phyloP scores from a whole-genome alignment of 768 basidiomycete genomes.

The Chalciporus pseudorubinellus region DNA sequence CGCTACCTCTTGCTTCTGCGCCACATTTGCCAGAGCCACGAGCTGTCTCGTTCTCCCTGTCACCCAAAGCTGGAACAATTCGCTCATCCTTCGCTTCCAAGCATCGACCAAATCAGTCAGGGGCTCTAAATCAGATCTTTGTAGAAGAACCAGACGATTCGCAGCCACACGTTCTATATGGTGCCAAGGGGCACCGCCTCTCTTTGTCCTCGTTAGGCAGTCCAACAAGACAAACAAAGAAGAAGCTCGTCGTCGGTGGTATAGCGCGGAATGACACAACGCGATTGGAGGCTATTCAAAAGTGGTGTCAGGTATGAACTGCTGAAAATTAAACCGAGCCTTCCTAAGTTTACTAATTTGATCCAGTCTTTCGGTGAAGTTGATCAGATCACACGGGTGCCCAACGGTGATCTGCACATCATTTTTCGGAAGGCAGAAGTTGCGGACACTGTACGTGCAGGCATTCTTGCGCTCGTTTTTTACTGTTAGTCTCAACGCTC shows the following conservation, averaged over 20 bases:
- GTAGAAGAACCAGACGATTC: conserved; percentile 28
- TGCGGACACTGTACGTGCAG: conserved; percentile 65
- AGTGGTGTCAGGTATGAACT: conserved; percentile 70
- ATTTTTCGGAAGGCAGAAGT: conserved; percentile 74
- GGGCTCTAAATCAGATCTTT: conserved; percentile 19
- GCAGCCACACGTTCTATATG: conserved; percentile 31
- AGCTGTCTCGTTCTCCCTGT: conserved; percentile 28
- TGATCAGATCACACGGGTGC: conserved; percentile 67
- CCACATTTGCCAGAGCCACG: conserved; percentile 41
- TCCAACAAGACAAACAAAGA: conserved; percentile 46
- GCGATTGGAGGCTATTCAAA: conserved; percentile 65
- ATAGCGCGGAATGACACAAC: conserved; percentile 56
- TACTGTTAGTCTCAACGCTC: conserved; percentile 6
- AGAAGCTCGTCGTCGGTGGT: conserved; percentile 68
- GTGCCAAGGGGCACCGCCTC: conserved; percentile 26
- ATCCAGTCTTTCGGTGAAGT: conserved; percentile 72
- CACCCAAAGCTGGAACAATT: conserved; percentile 29
- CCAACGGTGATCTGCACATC: conserved; percentile 76
- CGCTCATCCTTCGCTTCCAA: conserved; percentile 32
- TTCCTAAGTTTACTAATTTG: conserved; percentile 11
- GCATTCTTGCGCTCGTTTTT: neutral
- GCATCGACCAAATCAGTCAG: conserved; percentile 14
- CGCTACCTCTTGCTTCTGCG: conserved; percentile 36
- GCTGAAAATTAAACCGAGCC: neutral
- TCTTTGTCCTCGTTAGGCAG: conserved; percentile 35